Percentiles rank a stretch among this genome's conserved stretches.
Conservation (phyloP, 2,329 filamentous ascomycete species). For the Nemania diffusa region DNA sequence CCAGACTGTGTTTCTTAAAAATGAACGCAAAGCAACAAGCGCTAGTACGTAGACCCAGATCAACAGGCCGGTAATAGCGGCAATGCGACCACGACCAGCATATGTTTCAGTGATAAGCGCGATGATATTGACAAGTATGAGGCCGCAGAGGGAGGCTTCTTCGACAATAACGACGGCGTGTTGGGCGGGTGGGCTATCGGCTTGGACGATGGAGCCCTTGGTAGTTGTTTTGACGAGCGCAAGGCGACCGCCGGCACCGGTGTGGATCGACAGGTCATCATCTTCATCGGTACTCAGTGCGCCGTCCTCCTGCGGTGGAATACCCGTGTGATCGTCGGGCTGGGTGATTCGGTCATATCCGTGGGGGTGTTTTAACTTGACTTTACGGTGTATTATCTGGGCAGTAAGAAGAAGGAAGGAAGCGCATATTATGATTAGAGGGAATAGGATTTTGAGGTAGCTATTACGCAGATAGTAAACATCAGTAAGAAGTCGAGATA, state of each 20-base stretch:
- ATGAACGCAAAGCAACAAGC: slow-evolving; percentile 78
- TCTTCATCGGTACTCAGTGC: slow-evolving; percentile 68
- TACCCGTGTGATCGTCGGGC: slow-evolving; percentile 60
- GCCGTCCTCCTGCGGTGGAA: slow-evolving; percentile 61
- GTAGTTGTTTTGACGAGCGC: slow-evolving; percentile 69
- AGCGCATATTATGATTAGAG: slow-evolving; percentile 73
- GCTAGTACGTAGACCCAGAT: slow-evolving; percentile 85
- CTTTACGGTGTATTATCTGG: slow-evolving; percentile 65
- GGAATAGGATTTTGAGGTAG: slow-evolving; percentile 83
- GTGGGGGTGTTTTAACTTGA: slow-evolving; percentile 62
- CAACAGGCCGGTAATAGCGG: slow-evolving; percentile 73
- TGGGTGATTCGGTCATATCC: slow-evolving; percentile 68
- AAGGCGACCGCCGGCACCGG: slow-evolving; percentile 62
- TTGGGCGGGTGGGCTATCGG: slow-evolving; percentile 81
- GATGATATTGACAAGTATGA: slow-evolving; percentile 75
- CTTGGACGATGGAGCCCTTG: slow-evolving; percentile 72
- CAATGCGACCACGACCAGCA: slow-evolving; percentile 66
- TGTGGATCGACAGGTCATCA: slow-evolving; percentile 64
- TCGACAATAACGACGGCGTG: slow-evolving; percentile 77
- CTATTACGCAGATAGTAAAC: slow-evolving; percentile 55
- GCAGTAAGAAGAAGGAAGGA: slow-evolving; percentile 75
- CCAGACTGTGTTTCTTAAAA: slow-evolving; percentile 71
- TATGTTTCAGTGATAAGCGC: slow-evolving; percentile 71
- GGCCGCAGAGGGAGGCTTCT: slow-evolving; percentile 75
- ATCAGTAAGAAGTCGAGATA: slow-evolving; percentile 13